phyloP scores from a whole-genome alignment of 1,284 basidiomycete genomes.

The Ustilago bromivora region DNA sequence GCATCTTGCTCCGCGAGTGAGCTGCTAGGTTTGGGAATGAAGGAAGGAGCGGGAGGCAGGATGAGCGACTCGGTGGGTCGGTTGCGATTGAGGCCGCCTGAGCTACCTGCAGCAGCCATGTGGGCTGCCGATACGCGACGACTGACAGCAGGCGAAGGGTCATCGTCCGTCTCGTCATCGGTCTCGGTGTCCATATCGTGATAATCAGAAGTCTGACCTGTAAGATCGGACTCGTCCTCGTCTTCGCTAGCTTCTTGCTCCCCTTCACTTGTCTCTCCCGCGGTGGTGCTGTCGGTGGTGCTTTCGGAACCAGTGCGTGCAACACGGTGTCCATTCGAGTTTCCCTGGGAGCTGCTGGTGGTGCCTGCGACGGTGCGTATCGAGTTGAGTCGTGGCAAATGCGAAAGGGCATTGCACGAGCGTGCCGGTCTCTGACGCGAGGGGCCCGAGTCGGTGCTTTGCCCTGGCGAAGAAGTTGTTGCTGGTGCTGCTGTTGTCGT shows the following conservation, averaged over 20 bases:
- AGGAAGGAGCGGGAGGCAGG: conserved; percentile 55
- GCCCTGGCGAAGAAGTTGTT: background rate
- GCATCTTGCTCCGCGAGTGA: conserved; percentile 5
- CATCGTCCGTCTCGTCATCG: conserved; percentile 54
- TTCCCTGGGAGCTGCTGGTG: conserved; percentile 6
- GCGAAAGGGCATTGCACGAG: conserved; percentile 49
- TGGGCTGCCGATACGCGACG: conserved; percentile 31
- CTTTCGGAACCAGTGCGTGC: conserved; percentile 29
- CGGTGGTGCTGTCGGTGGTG: conserved; percentile 8
- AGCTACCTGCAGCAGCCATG: conserved; percentile 25
- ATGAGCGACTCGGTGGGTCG: conserved; percentile 42
- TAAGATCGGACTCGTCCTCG: conserved; percentile 38
- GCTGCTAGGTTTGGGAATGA: conserved; percentile 27
- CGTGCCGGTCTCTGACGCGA: conserved; percentile 27
- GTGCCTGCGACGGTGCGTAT: conserved; percentile 39
- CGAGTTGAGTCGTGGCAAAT: conserved; percentile 60
- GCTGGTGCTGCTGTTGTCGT: background rate
- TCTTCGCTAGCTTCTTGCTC: conserved; percentile 51
- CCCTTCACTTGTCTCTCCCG: conserved; percentile 44
- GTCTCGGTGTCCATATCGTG: conserved; percentile 45
- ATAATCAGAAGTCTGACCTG: conserved; percentile 40
- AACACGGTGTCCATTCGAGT: conserved; percentile 2
- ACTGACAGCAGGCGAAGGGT: conserved; percentile 31
- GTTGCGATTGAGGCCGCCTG: conserved; percentile 50
- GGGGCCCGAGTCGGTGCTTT: conserved; percentile 15